These are phyloP conservation scores for Coniochaeta ligniaria DNA, from an alignment of 2,329 filamentous ascomycete genomes.

Conservation along the genomic window DNA sequence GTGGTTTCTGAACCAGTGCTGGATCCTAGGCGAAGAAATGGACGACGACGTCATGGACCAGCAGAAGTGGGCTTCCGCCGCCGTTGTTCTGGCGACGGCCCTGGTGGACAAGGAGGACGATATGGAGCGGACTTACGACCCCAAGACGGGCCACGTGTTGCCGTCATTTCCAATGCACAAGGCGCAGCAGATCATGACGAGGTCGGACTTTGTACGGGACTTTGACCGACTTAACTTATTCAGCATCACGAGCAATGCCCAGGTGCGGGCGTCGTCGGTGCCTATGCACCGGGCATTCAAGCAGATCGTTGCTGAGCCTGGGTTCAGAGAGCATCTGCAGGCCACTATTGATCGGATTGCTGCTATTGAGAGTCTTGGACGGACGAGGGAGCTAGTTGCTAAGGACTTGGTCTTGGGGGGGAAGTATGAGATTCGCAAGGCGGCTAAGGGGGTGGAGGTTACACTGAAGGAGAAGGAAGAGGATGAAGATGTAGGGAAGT, in stretches of 20 bases:
- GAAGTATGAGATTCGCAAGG: slow-evolving; percentile 57
- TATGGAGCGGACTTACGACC: slow-evolving; percentile 60
- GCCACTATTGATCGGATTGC: slow-evolving; percentile 76
- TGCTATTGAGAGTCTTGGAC: slow-evolving; percentile 88
- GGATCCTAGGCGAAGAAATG: slow-evolving; percentile 65
- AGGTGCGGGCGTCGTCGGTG: slow-evolving; percentile 86
- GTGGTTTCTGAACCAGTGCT: slow-evolving; percentile 73
- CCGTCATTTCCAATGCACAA: slow-evolving; percentile 76
- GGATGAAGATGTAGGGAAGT: slow-evolving; percentile 2
- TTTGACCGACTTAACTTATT: slow-evolving; percentile 95
- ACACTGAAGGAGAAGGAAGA: slow-evolving; percentile 12
- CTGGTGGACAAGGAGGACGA: slow-evolving; percentile 76
- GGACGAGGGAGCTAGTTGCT: slow-evolving; percentile 90
- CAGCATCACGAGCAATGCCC: slow-evolving; percentile 80
- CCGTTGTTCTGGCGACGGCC: slow-evolving; percentile 87
- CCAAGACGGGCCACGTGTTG: slow-evolving; percentile 62
- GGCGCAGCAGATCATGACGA: slow-evolving; percentile 88
- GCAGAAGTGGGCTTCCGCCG: slow-evolving; percentile 87
- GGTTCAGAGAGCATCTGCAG: slow-evolving; percentile 78
- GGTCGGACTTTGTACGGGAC: slow-evolving; percentile 85
- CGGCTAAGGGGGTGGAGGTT: slow-evolving; percentile 13
- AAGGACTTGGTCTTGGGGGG: slow-evolving; percentile 88
- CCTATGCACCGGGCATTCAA: slow-evolving; percentile 93
- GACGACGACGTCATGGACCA: slow-evolving; percentile 62
- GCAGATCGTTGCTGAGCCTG: slow-evolving; percentile 67